A percentile compares a stretch with the other conserved stretches of the same genome.
These are phyloP conservation scores for Mortierella claussenii DNA, from an alignment of 192 early-diverging fungal genomes.

Conservation along the genomic window DNA sequence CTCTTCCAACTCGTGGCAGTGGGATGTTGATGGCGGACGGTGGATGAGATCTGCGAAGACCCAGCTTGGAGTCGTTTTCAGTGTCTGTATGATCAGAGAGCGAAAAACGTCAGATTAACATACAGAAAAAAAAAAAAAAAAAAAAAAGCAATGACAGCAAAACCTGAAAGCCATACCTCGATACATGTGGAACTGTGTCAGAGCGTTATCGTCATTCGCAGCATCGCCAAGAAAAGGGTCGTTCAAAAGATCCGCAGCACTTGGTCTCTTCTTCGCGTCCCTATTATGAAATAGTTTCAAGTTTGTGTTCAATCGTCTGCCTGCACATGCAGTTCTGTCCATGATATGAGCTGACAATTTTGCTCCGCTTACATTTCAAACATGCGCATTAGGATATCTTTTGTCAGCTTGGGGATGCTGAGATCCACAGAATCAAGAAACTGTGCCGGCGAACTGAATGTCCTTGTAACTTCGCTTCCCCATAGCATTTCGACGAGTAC, in stretches of 20 bases:
- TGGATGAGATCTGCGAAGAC: conserved; percentile 16
- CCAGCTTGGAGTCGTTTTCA: conserved; percentile 29
- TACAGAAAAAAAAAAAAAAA: neutral
- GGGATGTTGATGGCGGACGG: conserved; percentile 33
- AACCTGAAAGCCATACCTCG: conserved; percentile 23
- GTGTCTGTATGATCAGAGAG: conserved; percentile 5
- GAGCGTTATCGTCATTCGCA: conserved; percentile 18
- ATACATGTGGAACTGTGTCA: conserved; percentile 57
- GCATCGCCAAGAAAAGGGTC: conserved; percentile 75
- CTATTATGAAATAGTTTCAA: no score
- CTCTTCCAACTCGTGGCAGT: conserved; percentile 24
- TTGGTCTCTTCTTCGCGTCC: conserved; percentile 79
- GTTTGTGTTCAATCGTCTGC: no score
- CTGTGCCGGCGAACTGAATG: conserved; percentile 61
- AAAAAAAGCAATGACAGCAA: neutral
- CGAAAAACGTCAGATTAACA: neutral
- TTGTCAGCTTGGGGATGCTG: conserved; percentile 62
- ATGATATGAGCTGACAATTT: no score
- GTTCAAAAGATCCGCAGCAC: conserved; percentile 78
- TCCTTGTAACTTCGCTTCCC: conserved; percentile 65
- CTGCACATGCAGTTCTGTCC: no score
- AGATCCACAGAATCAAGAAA: conserved; percentile 59
- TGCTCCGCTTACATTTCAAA: conserved; percentile 55
- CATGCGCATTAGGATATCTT: conserved; percentile 64
- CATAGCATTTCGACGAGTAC: conserved; percentile 77